Conservation (phyloP, 495 filamentous ascomycete genomes). For the Podospora australis region DNA sequence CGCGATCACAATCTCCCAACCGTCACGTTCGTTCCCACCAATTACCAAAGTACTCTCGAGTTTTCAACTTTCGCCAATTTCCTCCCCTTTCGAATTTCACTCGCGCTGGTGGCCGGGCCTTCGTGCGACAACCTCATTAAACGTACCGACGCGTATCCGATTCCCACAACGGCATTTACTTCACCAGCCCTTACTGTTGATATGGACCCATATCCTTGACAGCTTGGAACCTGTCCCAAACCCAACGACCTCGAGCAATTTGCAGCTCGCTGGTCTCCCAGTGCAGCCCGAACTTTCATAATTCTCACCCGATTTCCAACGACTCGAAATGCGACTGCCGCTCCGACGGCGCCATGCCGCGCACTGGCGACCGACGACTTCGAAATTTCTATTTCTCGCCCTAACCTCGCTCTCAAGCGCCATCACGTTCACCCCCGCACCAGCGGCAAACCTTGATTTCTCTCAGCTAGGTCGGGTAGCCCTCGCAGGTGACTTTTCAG, state of each 20-base stretch:
- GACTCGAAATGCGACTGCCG: constrained; percentile 35
- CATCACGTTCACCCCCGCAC: constrained; percentile 62
- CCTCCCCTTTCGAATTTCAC: not conserved
- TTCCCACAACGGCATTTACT: constrained; percentile 2
- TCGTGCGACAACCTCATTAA: constrained; percentile 14
- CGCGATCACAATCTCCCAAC: not conserved
- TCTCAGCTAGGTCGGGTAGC: constrained; percentile 75
- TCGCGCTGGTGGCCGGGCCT: constrained; percentile 9
- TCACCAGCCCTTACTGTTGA: not conserved
- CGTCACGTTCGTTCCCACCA: constrained; percentile 1
- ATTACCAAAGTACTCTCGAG: constrained; percentile 1
- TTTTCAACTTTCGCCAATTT: not conserved
- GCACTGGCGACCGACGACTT: constrained; percentile 20
- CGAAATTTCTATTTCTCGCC: constrained; percentile 27
- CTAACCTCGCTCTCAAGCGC: constrained; percentile 46
- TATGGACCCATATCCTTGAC: constrained; percentile 21
- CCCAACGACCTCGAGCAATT: constrained; percentile 15
- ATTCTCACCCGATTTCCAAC: constrained; percentile 1
- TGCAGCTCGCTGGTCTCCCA: constrained; percentile 16
- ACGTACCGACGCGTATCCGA: constrained; percentile 1
- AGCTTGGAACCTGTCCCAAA: constrained; percentile 7
- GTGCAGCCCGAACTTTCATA: constrained; percentile 1
- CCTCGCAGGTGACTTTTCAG: constrained; percentile 83
- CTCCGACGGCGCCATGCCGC: constrained; percentile 29
- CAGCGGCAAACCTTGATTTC: constrained; percentile 75